phyloP scores from a whole-genome alignment of 179 eudicot genomes.

The Monotropa hypopitys region DNA sequence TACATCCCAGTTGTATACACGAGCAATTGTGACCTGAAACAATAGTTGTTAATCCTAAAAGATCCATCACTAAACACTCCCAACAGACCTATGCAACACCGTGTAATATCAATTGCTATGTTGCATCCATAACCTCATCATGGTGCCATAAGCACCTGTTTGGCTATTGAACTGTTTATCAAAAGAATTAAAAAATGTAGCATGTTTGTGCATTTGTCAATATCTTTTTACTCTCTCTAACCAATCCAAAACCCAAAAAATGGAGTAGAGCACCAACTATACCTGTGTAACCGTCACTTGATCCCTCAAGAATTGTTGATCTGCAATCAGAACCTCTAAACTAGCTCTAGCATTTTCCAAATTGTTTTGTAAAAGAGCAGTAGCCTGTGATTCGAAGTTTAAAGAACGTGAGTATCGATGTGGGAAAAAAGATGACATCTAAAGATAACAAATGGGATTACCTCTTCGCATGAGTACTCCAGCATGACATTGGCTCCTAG shows the following conservation, averaged over 20 bases:
- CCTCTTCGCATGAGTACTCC: slow-evolving; percentile 95
- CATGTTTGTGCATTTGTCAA: background rate
- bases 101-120: background rate
- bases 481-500: slow-evolving; percentile 97
- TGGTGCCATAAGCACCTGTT: background rate
- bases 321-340: slow-evolving; percentile 73
- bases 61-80: background rate
- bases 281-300: slow-evolving; percentile 92
- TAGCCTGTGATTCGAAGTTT: slow-evolving; percentile 44
- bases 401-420: background rate
- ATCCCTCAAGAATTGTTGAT: slow-evolving; percentile 77
- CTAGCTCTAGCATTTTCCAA: slow-evolving; percentile 89
- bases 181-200: background rate
- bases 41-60: slow-evolving; percentile 3
- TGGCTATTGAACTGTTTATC: background rate
- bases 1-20: slow-evolving; percentile 95
- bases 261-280: background rate
- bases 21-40: slow-evolving; percentile 75
- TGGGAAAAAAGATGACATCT: background rate
- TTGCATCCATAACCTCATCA: background rate
- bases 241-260: background rate
- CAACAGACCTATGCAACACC: background rate
- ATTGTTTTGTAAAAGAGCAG: slow-evolving; percentile 53
- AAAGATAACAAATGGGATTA: slow-evolving; percentile 10
- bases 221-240: background rate